Percentiles rank a stretch among this genome's conserved stretches.
Evolutionary conservation across 73 alveolate species (phyloP).

Genomic region (Urostyla sp.): DNA sequence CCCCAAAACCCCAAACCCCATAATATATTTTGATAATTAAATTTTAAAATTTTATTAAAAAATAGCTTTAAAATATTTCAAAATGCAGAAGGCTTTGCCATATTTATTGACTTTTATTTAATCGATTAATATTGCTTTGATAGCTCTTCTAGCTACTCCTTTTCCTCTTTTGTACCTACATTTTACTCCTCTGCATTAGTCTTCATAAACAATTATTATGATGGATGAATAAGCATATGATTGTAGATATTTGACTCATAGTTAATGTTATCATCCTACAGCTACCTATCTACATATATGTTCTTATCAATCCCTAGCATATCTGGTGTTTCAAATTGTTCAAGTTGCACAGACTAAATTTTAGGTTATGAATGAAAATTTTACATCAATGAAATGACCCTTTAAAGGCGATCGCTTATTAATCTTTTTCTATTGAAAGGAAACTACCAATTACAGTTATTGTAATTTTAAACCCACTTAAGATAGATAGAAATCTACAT

Average conservation of each 20-base stretch:
- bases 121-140: neutral
- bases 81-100: no score
- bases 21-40: no score
- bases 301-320: slow-evolving; percentile 23
- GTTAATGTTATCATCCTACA: neutral
- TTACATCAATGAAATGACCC: neutral
- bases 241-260: neutral
- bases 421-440: neutral
- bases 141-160: neutral
- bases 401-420: neutral
- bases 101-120: no score
- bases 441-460: neutral
- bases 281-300: neutral
- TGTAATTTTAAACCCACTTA: slow-evolving; percentile 17
- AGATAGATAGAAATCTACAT: slow-evolving; percentile 29
- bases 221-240: neutral
- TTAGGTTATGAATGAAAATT: neutral
- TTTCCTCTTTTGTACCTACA: slow-evolving; percentile 13
- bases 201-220: no score
- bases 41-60: no score
- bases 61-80: no score
- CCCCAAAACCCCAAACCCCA: no score
- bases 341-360: neutral
- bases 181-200: neutral
- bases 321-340: slow-evolving; percentile 12